These are phyloP conservation scores for Sisymbrium irio DNA, from an alignment of 345 rosid species.

Conservation along the genomic window DNA sequence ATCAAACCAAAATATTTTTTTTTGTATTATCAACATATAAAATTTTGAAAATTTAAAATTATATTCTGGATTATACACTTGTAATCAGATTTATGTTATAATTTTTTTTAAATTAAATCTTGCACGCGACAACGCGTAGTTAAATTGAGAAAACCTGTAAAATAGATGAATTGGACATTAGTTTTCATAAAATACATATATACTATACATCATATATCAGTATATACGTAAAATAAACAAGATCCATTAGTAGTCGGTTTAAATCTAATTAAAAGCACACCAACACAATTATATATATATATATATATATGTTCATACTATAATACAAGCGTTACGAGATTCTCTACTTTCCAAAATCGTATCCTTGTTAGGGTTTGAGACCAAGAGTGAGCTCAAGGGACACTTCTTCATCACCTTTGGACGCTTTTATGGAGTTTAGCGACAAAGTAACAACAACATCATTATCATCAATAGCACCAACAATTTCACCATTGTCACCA, in stretches of 20 bases:
- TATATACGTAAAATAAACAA: neutral
- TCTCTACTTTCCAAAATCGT: neutral
- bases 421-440: slow-evolving; percentile 2
- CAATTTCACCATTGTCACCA: slow-evolving; percentile 8
- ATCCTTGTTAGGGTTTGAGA: neutral
- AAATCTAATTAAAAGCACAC: neutral
- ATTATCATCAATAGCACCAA: neutral
- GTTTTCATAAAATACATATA: no score
- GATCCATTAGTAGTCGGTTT: neutral
- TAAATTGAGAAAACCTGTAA: neutral
- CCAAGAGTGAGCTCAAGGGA: slow-evolving; percentile 35
- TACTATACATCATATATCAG: no score
- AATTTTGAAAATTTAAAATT: no score
- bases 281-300: no score
- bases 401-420: slow-evolving; percentile 11
- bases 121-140: no score
- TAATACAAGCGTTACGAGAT: slow-evolving; percentile 1
- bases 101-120: no score
- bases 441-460: slow-evolving; percentile 12
- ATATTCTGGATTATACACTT: no score
- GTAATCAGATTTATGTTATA: no score
- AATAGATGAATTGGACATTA: neutral
- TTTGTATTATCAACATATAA: no score
- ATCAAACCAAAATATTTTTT: no score
- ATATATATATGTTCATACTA: no score